phyloP scores from a whole-genome alignment of 768 basidiomycete species.

The Lentinus tigrinus region DNA sequence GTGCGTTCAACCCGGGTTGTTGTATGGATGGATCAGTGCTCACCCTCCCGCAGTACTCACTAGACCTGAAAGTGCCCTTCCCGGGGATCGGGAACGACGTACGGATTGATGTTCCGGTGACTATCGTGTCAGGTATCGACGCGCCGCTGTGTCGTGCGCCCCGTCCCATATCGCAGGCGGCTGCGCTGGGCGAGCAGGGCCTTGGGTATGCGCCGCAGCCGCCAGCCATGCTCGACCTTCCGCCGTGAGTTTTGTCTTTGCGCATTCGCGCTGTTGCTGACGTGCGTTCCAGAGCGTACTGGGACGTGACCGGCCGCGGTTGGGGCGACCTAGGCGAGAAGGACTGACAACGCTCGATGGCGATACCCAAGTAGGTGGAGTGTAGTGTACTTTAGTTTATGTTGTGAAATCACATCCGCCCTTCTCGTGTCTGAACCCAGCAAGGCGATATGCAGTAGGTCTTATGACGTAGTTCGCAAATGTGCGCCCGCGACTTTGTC shows the following conservation, averaged over 20 bases:
- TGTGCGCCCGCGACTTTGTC: too few relatives aligned
- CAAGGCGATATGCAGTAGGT: too few relatives aligned
- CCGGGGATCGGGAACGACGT: constrained; percentile 14
- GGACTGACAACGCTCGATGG: not conserved
- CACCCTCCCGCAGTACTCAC: constrained; percentile 1
- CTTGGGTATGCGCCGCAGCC: not conserved
- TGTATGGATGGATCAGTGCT: not conserved
- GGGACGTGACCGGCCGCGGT: not conserved
- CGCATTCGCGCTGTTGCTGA: not conserved
- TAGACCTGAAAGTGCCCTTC: constrained; percentile 12
- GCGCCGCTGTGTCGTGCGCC: not conserved
- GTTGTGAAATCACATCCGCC: too few relatives aligned
- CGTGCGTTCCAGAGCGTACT: not conserved
- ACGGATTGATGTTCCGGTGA: not conserved
- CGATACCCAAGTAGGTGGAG: too few relatives aligned
- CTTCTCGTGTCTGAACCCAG: too few relatives aligned
- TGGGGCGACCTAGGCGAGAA: not conserved
- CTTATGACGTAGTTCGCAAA: too few relatives aligned
- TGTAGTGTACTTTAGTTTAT: too few relatives aligned
- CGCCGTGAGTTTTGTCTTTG: constrained; percentile 1
- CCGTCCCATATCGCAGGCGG: not conserved
- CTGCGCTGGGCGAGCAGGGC: not conserved
- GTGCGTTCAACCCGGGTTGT: not conserved
- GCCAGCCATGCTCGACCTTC: not conserved
- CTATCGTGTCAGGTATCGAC: constrained; percentile 8